These are phyloP conservation scores for Pichia occidentalis DNA, from an alignment of 805 yeast genomes.

Conservation along the genomic window DNA sequence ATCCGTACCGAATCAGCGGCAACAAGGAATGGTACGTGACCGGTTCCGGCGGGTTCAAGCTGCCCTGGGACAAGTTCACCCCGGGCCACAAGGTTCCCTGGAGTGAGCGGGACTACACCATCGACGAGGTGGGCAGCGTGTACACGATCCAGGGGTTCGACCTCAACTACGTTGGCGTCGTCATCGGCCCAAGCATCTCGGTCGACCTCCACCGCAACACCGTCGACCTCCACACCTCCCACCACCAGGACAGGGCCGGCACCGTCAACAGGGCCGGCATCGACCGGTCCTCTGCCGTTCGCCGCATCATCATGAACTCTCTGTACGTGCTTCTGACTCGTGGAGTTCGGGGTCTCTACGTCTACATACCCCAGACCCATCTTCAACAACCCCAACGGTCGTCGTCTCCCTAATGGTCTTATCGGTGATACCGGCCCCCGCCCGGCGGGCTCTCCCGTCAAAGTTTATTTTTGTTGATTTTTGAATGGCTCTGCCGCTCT, in stretches of 20 bases:
- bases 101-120: constrained; percentile 40
- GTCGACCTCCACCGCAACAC: constrained; percentile 33
- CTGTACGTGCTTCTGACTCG: constrained; percentile 40
- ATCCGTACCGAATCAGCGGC: constrained; percentile 37
- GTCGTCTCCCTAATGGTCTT: too few relatives aligned
- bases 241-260: constrained; percentile 42
- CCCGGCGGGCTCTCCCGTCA: neutral
- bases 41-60: constrained; percentile 36
- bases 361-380: constrained; percentile 29
- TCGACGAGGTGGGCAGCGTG: constrained; percentile 43
- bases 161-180: constrained; percentile 41
- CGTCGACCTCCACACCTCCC: constrained; percentile 30
- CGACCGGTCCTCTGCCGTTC: constrained; percentile 29
- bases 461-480: too few relatives aligned
- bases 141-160: constrained; percentile 45
- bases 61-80: constrained; percentile 41
- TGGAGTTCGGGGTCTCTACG: constrained; percentile 38
- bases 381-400: neutral
- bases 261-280: constrained; percentile 38
- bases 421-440: constrained; percentile 4
- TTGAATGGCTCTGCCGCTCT: too few relatives aligned
- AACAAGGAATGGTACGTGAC: constrained; percentile 40
- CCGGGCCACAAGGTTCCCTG: constrained; percentile 37
- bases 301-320: constrained; percentile 37
- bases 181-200: constrained; percentile 37